Conservation (phyloP, 148 eudicot genomes). For the Arctostaphylos glauca region DNA sequence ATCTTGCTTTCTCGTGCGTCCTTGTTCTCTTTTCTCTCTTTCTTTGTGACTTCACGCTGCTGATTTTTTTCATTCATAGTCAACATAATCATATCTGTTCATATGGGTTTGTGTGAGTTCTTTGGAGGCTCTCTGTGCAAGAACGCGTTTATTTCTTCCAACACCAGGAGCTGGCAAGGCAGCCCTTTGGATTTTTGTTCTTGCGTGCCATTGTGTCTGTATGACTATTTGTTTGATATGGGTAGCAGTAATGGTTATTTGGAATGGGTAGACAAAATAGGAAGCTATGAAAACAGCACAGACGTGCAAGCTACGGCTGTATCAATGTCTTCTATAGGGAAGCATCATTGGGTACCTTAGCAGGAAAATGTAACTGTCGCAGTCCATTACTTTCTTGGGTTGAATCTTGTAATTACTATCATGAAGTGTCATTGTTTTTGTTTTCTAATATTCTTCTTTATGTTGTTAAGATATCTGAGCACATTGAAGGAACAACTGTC, state of each 20-base stretch:
- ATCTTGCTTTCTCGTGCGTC: neutral
- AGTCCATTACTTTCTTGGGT: neutral
- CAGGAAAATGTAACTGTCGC: neutral
- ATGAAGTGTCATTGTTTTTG: neutral
- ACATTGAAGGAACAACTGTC: slow-evolving; percentile 63
- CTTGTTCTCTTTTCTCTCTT: neutral
- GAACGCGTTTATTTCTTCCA: neutral
- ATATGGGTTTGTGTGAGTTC: neutral
- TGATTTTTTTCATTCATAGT: neutral
- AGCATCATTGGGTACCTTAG: neutral
- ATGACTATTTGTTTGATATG: neutral
- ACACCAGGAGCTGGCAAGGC: neutral
- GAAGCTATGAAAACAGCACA: neutral
- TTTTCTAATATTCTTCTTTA: neutral
- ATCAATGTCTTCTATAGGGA: neutral
- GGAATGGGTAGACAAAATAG: neutral
- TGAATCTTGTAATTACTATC: neutral
- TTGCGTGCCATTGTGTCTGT: neutral
- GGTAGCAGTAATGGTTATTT: neutral
- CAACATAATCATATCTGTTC: neutral
- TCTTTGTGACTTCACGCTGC: neutral
- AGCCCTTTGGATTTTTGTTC: neutral
- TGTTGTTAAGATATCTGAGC: slow-evolving; percentile 63
- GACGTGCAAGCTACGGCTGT: neutral
- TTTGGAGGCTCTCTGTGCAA: neutral